Conservation (phyloP, 179 eudicot genomes). For the Heliamphora pulchella region DNA sequence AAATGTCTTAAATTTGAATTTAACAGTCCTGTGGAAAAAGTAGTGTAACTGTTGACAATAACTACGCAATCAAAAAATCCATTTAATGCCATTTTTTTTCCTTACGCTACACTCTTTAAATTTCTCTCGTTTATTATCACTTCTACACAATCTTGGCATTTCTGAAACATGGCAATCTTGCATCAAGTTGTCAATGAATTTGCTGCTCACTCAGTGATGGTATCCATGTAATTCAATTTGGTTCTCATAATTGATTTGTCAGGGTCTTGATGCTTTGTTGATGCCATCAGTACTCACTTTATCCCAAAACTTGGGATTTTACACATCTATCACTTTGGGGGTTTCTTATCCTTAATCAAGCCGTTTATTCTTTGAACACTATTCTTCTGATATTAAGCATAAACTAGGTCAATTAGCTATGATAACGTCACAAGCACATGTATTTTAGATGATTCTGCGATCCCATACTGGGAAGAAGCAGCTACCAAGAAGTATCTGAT, state of each 20-base stretch:
- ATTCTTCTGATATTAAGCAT: neutral
- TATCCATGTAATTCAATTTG: neutral
- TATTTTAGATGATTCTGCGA: too few relatives aligned
- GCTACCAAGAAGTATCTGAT: neutral
- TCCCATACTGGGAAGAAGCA: neutral
- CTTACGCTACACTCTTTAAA: too few relatives aligned
- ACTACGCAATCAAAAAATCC: neutral
- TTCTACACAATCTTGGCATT: too few relatives aligned
- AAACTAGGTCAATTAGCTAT: neutral
- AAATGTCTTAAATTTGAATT: neutral
- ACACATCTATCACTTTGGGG: neutral
- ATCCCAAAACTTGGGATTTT: neutral
- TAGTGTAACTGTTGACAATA: neutral
- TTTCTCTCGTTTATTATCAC: too few relatives aligned
- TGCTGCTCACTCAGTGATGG: neutral
- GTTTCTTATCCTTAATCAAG: neutral
- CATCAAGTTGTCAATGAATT: neutral
- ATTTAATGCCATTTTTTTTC: too few relatives aligned
- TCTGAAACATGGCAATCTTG: too few relatives aligned
- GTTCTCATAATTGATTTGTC: neutral
- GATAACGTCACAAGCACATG: neutral
- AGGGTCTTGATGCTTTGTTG: neutral
- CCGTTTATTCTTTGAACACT: neutral
- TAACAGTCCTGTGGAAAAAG: neutral
- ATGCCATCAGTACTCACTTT: neutral